Conservation (phyloP, 495 filamentous ascomycete genomes). For the Hypoxylon cercidicola region DNA sequence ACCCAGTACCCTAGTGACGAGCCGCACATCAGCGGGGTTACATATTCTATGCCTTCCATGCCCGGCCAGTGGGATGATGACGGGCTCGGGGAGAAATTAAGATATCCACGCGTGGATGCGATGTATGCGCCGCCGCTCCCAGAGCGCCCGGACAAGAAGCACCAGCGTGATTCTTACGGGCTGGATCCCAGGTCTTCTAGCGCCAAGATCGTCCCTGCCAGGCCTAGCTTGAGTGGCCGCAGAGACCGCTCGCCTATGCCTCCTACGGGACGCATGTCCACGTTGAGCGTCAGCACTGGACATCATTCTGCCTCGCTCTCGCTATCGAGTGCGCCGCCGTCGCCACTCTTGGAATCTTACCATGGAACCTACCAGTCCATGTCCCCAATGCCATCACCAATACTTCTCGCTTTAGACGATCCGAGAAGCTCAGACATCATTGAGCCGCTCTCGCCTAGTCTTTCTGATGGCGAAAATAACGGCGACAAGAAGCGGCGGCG, state of each 20-base stretch:
- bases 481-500: constrained; percentile 61
- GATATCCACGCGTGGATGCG: constrained; percentile 53
- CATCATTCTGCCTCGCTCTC: constrained; percentile 52
- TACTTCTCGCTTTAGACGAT: constrained; percentile 55
- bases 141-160: constrained; percentile 16
- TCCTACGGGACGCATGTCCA: constrained; percentile 60
- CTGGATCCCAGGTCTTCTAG: constrained; percentile 40
- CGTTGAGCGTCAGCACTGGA: constrained; percentile 55
- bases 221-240: constrained; percentile 43
- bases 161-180: constrained; percentile 45
- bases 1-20: constrained; percentile 32
- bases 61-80: constrained; percentile 63
- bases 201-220: constrained; percentile 50
- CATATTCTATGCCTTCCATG: constrained; percentile 53
- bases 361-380: constrained; percentile 94
- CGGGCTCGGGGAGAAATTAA: constrained; percentile 54
- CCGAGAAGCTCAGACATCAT: constrained; percentile 45
- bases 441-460: constrained; percentile 55
- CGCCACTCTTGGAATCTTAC: constrained; percentile 91
- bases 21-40: constrained; percentile 43
- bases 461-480: constrained; percentile 49
- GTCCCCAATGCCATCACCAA: constrained; percentile 91
- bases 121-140: constrained; percentile 23
- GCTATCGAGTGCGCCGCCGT: constrained; percentile 71
- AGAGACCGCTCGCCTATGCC: constrained; percentile 59